Percentiles rank a stretch among this genome's conserved stretches.
Evolutionary conservation across 108 stramenopile genomes (phyloP).

Genomic region (Nitzschia sp.): DNA sequence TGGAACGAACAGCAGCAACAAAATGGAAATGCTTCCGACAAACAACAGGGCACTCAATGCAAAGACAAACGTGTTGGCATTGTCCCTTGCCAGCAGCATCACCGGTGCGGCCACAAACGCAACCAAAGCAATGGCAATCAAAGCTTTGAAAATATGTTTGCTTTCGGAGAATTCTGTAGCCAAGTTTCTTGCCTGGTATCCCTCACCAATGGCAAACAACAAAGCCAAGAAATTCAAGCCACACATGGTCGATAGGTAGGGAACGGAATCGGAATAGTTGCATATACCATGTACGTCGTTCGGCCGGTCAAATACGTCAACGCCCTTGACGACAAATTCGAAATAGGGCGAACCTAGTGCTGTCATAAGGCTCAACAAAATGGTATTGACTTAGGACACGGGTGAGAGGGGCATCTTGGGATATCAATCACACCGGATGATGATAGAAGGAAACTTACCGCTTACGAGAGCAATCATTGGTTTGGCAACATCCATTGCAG

Average conservation of each 20-base stretch:
- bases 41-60: slow-evolving; percentile 32
- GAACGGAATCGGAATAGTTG: neutral
- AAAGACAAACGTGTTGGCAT: slow-evolving; percentile 29
- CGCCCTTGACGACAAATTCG: slow-evolving; percentile 3
- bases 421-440: too few species aligned
- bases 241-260: slow-evolving; percentile 7
- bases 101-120: slow-evolving; percentile 46
- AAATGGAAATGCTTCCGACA: slow-evolving; percentile 24
- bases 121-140: slow-evolving; percentile 22
- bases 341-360: slow-evolving; percentile 25
- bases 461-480: slow-evolving; percentile 39
- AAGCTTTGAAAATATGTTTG: slow-evolving; percentile 40
- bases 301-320: slow-evolving; percentile 17
- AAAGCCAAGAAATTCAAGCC: neutral
- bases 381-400: slow-evolving; percentile 23
- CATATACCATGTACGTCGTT: slow-evolving; percentile 10
- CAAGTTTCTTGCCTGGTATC: too few species aligned
- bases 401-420: neutral
- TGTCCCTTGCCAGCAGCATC: slow-evolving; percentile 32
- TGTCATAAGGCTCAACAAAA: slow-evolving; percentile 42
- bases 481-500: slow-evolving; percentile 41
- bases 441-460: slow-evolving; percentile 9
- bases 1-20: slow-evolving; percentile 52
- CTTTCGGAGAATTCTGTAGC: slow-evolving; percentile 40
- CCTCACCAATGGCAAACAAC: neutral